Evolutionary conservation across 495 filamentous ascomycete species (phyloP), one percentile per base, ranked within the genome.

Genomic region (Penicillium herquei): DNA sequence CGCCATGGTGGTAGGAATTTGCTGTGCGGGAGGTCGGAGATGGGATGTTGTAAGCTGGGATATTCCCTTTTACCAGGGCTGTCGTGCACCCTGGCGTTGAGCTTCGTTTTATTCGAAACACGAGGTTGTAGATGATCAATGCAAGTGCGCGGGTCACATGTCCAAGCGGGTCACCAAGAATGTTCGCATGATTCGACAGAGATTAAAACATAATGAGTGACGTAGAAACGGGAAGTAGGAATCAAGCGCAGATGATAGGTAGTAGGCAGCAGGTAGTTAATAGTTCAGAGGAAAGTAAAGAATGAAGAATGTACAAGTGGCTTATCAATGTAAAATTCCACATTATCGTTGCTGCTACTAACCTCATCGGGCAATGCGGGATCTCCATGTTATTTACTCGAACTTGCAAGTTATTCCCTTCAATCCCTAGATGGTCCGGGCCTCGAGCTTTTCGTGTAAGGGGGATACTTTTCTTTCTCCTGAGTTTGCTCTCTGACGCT

Each of bases 71-170:
- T 9, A 31, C 16, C n/a, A 32, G 47, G 32, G 51, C 13, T 37
- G 43, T n/a, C 17, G 39, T 45, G 40, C 40, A 43, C 50, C 50
- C 14, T 32, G 34, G 39, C 18, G 41, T 32, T 45, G 34, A 46
- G 46, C 16, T 44, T 43, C n/a, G 21, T 32, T 46, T 54, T 64
- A 57, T 62, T 31, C 54, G 61, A 56, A 43, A 56, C 26, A 52
- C 46, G 17, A 32, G 40, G 43, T 42, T 49, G 13, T 13, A 48
- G 56, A 52, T 58, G 66, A 65, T 67, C 62, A 56, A 55, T 45
- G 61, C 63, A 48, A 59, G 49, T 70, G 66, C 64, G 45, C 56
- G 53, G 57, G 63, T 74, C 70, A 71, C 68, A 72, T 71, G 68
- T 63, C 63, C 60, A 55, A 56, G 54, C 32, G 37, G 45, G 43